Evolutionary conservation across 805 yeast species (phyloP), one percentile per base, ranked within the genome.

Genomic region (Candida wancherniae): DNA sequence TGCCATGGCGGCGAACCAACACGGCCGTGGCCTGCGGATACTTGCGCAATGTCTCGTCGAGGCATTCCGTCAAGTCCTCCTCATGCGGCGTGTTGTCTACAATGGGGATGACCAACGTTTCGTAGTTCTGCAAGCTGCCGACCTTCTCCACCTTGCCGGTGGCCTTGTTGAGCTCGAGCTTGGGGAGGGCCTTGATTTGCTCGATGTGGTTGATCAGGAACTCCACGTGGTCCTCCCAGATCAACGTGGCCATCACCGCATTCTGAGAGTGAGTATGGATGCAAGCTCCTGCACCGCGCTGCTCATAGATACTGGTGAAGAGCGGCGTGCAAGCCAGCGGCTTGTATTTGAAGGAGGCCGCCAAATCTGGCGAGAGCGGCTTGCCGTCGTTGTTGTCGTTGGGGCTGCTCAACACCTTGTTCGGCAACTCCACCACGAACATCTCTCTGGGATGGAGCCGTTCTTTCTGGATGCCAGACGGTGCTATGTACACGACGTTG

Each of bases 381-480:
- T 12, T 20, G 9, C 19, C 24, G 16, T 33, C 37, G 15, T 22
- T 31, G 28, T 57, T 57, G 15, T 37, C 37, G 26, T 65, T 53
- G 2, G 95, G 95, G n/a, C 63, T 63, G 21, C 82, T 58, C 10
- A 81, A 35, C 36, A 79, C 74, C 26, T 69, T 65, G 6, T 72
- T 65, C 4, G 68, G 61, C n/a, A 65, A 54, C 37, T 78, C 77
- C 61, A 78, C 75, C 9, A 85, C 85, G 55, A 85, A 85, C 75
- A 88, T 71, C 52, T 90, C 85, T 40, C 72, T 69, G 4, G 95
- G 94, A 23, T 69, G 59, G 75, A 88, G 79, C 38, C 87, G 67
- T 54, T 88, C 97, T 61, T 88, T 88, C 53, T 88, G 96, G 6
- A 88, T 94, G 1, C 97, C 97, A n/a, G 94, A 83, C 4, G 97